A percentile compares a stretch with the other conserved stretches of the same genome.
Evolutionary conservation across 2,329 filamentous ascomycete genomes (phyloP).

Genomic region (Zymoseptoria tritici): DNA sequence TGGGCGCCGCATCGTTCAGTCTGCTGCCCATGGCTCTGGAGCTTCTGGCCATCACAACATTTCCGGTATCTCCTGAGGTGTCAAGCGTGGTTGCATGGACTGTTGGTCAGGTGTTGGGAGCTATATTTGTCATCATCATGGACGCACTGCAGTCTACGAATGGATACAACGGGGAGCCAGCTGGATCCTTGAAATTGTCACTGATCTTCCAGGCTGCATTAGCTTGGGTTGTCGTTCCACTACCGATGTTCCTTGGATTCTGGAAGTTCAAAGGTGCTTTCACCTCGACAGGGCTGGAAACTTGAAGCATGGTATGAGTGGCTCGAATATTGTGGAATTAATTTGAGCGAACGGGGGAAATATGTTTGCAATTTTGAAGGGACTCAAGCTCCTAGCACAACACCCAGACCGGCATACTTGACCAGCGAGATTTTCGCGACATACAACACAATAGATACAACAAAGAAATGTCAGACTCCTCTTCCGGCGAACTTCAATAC

Average conservation of each 20-base stretch:
- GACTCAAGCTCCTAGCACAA: neutral
- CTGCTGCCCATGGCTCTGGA: constrained; percentile 81
- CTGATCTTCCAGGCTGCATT: constrained; percentile 75
- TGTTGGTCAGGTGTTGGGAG: constrained; percentile 78
- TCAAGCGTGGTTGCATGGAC: constrained; percentile 78
- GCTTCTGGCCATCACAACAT: constrained; percentile 77
- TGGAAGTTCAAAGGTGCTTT: constrained; percentile 8
- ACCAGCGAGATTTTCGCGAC: neutral
- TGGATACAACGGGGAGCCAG: constrained; percentile 26
- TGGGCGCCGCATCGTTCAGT: constrained; percentile 73
- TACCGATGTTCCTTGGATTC: constrained; percentile 12
- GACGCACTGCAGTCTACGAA: constrained; percentile 57
- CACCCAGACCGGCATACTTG: neutral
- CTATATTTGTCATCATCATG: constrained; percentile 74
- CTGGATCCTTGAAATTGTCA: constrained; percentile 61
- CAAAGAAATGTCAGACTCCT: neutral
- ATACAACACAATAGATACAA: neutral
- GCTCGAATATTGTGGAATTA: neutral
- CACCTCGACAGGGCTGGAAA: neutral
- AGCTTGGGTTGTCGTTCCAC: constrained; percentile 55
- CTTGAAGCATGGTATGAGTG: neutral
- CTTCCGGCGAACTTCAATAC: neutral
- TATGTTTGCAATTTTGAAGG: neutral
- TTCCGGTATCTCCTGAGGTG: constrained; percentile 79
- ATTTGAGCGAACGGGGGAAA: neutral